Conservation (phyloP, 2,329 filamentous ascomycete species). For the Penicillium expansum region DNA sequence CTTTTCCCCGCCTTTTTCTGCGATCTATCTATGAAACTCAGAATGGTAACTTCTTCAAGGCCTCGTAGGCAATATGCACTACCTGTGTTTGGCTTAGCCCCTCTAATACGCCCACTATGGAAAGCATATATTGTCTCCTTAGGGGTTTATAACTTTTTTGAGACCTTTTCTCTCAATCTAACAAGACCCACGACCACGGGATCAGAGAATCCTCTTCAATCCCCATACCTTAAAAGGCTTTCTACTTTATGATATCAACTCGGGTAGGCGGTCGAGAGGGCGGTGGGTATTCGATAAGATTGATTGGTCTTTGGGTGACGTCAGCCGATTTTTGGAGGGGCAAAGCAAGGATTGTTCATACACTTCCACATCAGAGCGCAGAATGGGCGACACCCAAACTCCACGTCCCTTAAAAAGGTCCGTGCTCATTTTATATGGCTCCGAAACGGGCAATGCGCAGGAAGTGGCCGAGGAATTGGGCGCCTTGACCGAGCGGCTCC, state of each 20-base stretch:
- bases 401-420: constrained; percentile 35
- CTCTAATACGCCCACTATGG: background rate
- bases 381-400: constrained; percentile 25
- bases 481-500: constrained; percentile 69
- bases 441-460: constrained; percentile 91
- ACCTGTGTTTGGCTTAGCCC: background rate
- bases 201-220: background rate
- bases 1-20: no score
- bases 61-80: background rate
- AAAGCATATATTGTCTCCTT: background rate
- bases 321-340: constrained; percentile 26
- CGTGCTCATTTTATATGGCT: constrained; percentile 80
- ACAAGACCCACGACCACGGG: no score
- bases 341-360: background rate
- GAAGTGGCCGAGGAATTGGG: constrained; percentile 86
- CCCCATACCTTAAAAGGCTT: background rate
- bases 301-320: constrained; percentile 24
- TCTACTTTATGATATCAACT: no score
- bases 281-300: background rate
- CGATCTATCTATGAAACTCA: no score
- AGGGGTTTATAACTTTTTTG: background rate
- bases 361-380: constrained; percentile 11
- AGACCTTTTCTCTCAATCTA: background rate
- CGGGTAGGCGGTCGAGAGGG: background rate
- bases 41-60: background rate